Base-by-base conservation (phyloP, 1,284 basidiomycete species). In the Hortiboletus rubellus region DNA sequence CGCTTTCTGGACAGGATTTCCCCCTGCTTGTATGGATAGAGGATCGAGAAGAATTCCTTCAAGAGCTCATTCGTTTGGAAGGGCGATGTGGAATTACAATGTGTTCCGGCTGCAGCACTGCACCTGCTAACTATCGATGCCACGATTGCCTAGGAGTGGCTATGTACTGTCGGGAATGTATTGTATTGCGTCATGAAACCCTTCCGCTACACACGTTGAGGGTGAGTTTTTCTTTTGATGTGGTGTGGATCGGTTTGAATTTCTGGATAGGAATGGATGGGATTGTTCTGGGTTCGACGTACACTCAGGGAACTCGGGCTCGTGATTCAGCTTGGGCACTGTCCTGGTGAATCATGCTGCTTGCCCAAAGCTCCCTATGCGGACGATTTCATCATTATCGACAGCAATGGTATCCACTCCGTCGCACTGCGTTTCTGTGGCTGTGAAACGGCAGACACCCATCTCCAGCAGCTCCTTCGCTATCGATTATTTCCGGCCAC, bases 11-110 rank as follows among this genome's bases (percentile, higher is more conserved):
- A 17, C 6, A 50, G 49, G 40, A 50, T 17, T 50, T 42, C 12
- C 49, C 40, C 10, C 17, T 50, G 14, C 49, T 50, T 50, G 49
- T 43, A 31, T 58, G 49, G 57, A 7, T 48, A 6, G 10, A 55
- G 6, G 49, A 55, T 44, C 36, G 30, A 1, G 15, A 52, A 3
- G 36, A 57, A 3, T 57, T 55, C 40, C 53, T 58, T n/a, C 27
- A 3, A 9, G 53, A 58, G 34, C n/a, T 55, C 7, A 44, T 58
- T 12, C 36, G 31, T 7, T 30, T 51, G 10, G 57, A 56, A 37
- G 57, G 54, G 3, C 12, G 36, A 14, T 22, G 49, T 30, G 57
- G 57, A 14, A 45, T 58, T 3, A 27, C 12, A 2, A 27, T 11
- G 1, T 58, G 53, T 36, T 36, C 34, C 4, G 5, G 1, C 1